Conservation (phyloP, 345 rosid species). For the Lepidium sativum region DNA sequence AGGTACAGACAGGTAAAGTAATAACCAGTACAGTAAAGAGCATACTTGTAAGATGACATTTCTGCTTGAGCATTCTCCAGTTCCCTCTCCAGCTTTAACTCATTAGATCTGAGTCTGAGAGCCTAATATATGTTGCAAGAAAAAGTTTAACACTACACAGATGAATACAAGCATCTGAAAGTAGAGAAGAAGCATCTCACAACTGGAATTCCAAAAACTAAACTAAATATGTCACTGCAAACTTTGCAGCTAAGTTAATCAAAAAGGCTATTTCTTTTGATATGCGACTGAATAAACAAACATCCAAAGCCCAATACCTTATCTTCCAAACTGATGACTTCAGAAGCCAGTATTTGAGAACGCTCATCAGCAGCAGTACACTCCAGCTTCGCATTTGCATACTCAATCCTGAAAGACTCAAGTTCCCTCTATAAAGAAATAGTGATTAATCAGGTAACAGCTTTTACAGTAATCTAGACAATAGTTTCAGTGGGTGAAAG, state of each 20-base stretch:
- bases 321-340: constrained; percentile 97
- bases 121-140: constrained; percentile 43
- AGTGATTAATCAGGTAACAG: neutral
- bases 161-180: constrained; percentile 13
- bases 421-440: constrained; percentile 61
- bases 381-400: constrained; percentile 66
- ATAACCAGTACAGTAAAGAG: constrained; percentile 3
- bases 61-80: constrained; percentile 74
- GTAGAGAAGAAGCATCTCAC: constrained; percentile 6
- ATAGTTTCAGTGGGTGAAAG: neutral
- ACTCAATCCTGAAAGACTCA: constrained; percentile 67
- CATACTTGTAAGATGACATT: constrained; percentile 66
- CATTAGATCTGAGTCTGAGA: constrained; percentile 85
- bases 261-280: neutral
- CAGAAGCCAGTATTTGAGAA: constrained; percentile 84
- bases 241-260: neutral
- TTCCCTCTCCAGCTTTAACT: constrained; percentile 91
- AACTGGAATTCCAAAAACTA: neutral
- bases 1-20: neutral
- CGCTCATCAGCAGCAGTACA: constrained; percentile 93
- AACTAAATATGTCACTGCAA: neutral
- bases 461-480: neutral
- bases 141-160: neutral
- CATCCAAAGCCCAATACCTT: constrained; percentile 50
- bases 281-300: neutral